Percentiles rank a stretch among this genome's conserved stretches.
These are phyloP conservation scores for Nepenthes mirabilis DNA, from an alignment of 148 eudicot genomes.

Conservation along the genomic window DNA sequence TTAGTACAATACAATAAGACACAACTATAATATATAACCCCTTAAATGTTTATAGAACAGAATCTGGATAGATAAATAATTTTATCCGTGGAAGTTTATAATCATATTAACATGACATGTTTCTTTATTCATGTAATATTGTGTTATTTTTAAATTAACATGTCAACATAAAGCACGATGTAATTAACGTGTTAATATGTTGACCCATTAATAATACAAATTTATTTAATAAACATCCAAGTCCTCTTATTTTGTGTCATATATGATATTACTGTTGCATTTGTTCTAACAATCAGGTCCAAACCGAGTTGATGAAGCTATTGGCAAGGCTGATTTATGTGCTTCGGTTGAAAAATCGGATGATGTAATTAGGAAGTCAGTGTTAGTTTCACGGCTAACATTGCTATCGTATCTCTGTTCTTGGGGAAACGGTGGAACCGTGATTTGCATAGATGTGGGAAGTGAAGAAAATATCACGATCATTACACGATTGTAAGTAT, in stretches of 20 bases:
- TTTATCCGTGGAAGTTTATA: too few relatives aligned
- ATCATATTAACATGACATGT: too few relatives aligned
- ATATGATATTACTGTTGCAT: not conserved
- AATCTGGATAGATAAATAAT: too few relatives aligned
- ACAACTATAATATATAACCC: too few relatives aligned
- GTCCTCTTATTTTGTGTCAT: constrained; percentile 7
- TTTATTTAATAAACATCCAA: too few relatives aligned
- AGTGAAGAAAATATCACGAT: constrained; percentile 14
- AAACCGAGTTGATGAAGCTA: constrained; percentile 75
- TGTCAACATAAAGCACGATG: too few relatives aligned
- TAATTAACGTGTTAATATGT: too few relatives aligned
- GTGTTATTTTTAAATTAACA: not conserved
- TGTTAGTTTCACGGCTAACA: constrained; percentile 91
- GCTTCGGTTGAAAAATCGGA: constrained; percentile 82
- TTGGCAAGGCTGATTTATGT: constrained; percentile 58
- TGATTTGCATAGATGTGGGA: constrained; percentile 11
- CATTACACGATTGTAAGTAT: constrained; percentile 29
- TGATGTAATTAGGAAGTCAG: constrained; percentile 74
- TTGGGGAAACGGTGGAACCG: constrained; percentile 17
- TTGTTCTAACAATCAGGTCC: constrained; percentile 27
- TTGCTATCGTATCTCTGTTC: constrained; percentile 74
- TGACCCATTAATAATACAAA: too few relatives aligned
- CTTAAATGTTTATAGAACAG: too few relatives aligned
- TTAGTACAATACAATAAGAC: too few relatives aligned
- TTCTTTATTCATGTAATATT: too few relatives aligned